Evolutionary conservation across 1,139 yeast genomes (phyloP).

Genomic region (Geotrichum siamense): DNA sequence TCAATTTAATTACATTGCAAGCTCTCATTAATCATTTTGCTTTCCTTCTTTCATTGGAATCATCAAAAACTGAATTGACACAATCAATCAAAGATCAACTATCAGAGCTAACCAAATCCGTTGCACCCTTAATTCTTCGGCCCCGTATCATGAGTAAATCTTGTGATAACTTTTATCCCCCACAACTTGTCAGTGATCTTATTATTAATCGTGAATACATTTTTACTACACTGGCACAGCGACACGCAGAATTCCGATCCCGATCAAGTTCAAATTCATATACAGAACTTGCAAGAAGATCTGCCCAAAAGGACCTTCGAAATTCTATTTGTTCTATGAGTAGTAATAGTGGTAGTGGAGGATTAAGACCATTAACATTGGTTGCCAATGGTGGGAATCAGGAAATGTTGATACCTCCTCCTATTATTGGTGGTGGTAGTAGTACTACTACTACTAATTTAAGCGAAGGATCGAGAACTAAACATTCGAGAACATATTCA

Average conservation of each 20-base stretch:
- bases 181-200: constrained; percentile 26
- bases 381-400: constrained; percentile 2
- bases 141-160: constrained; percentile 21
- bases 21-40: constrained; percentile 19
- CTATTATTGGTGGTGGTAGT: too few species aligned
- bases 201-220: constrained; percentile 24
- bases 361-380: constrained; percentile 3
- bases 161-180: not conserved
- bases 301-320: not conserved
- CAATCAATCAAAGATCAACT: constrained; percentile 5
- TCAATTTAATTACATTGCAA: constrained; percentile 18
- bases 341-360: not conserved
- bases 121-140: constrained; percentile 30
- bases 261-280: constrained; percentile 28
- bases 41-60: constrained; percentile 10
- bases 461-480: too few species aligned
- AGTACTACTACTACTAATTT: too few species aligned
- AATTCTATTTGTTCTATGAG: not conserved
- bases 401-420: too few species aligned
- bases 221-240: constrained; percentile 24
- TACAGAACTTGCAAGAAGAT: constrained; percentile 26
- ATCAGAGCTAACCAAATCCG: constrained; percentile 18
- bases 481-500: too few species aligned
- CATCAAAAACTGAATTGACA: not conserved
- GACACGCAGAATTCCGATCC: constrained; percentile 17